Evolutionary conservation across 2,329 filamentous ascomycete genomes (phyloP), one percentile per base, ranked within the genome.

Genomic region (Emericellopsis cladophorae): DNA sequence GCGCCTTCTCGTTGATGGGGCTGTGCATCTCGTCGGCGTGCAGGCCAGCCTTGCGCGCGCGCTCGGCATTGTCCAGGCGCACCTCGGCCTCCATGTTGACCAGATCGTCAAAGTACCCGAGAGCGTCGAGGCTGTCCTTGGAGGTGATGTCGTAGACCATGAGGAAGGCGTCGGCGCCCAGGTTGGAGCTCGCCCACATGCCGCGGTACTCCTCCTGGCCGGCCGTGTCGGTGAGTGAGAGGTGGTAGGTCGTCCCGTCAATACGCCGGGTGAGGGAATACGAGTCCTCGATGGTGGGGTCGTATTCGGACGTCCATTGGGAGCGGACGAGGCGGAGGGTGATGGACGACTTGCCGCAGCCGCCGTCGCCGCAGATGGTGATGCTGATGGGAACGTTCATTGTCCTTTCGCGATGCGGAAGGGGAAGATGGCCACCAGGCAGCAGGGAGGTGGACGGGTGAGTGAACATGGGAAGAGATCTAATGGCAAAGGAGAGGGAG

Each of bases 201-300:
- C 83, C 81, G 49, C 85, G 81, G 65, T 92, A 92, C 64, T 92
- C 85, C 63, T 92, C 85, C 59, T 92, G 85, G n/a, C 85, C 85
- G 22, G 85, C 85, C 1, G 85, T 90, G 66, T 92, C 85, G 44
- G 84, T 90, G 39, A 92, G 72, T 38, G 74, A 71, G 31, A 92
- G 77, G 59, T 85, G 81, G 69, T 89, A 90, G 39, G 76, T 79
- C 40, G 90, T 72, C 54, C 85, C 85, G 52, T 90, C 84, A 57
- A 92, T 79, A 51, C 72, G 75, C 49, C 85, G 82, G 39, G 84
- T 89, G 46, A 92, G 80, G 52, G 77, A 82, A 68, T 92, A 92
- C 50, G 81, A 87, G 68, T 92, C 85, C 62, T 87, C 81, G 60
- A 85, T 85, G 31, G 81, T 85, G 14, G 81, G 81, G 62, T 85